Percentiles rank a stretch among this genome's conserved stretches.
Conservation (phyloP, 495 filamentous ascomycete genomes). For the Parachaetomium inaequale region DNA sequence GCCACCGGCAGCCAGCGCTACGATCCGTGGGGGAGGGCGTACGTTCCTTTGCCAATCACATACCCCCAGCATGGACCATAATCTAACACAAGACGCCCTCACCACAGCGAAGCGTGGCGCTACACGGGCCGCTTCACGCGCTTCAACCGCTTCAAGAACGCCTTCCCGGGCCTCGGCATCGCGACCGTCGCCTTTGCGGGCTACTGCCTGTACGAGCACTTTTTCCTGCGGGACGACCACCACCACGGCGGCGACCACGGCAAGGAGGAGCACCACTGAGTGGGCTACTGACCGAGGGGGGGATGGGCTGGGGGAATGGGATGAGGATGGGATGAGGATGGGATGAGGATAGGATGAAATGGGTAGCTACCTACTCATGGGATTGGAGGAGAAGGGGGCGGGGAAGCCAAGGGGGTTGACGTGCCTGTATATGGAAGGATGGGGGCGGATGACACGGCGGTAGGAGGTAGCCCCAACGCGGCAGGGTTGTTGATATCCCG, state of each 20-base stretch:
- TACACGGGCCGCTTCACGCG: conserved; percentile 84
- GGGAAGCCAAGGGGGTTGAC: not conserved
- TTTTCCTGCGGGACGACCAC: conserved; percentile 72
- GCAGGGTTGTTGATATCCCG: not conserved
- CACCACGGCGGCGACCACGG: conserved; percentile 58
- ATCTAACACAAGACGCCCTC: not conserved
- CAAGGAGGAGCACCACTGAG: conserved; percentile 39
- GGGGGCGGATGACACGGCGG: not conserved
- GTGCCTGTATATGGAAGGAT: conserved; percentile 9
- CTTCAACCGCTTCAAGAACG: conserved; percentile 77
- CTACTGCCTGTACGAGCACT: conserved; percentile 83
- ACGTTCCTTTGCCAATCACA: conserved; percentile 21
- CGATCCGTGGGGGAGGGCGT: conserved; percentile 88
- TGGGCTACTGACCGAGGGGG: not conserved
- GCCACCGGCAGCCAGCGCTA: conserved; percentile 62
- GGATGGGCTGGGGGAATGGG: not conserved
- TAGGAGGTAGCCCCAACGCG: not conserved
- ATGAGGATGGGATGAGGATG: not conserved
- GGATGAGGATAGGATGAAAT: too few relatives aligned
- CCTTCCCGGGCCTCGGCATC: conserved; percentile 87
- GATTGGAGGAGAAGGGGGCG: not conserved
- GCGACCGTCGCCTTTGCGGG: conserved; percentile 84
- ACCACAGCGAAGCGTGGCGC: conserved; percentile 82
- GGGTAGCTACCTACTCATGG: too few relatives aligned
- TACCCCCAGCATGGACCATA: not conserved